Evolutionary conservation across 768 basidiomycete genomes (phyloP), one percentile per base, ranked within the genome.

Genomic region (Amanita muscaria): DNA sequence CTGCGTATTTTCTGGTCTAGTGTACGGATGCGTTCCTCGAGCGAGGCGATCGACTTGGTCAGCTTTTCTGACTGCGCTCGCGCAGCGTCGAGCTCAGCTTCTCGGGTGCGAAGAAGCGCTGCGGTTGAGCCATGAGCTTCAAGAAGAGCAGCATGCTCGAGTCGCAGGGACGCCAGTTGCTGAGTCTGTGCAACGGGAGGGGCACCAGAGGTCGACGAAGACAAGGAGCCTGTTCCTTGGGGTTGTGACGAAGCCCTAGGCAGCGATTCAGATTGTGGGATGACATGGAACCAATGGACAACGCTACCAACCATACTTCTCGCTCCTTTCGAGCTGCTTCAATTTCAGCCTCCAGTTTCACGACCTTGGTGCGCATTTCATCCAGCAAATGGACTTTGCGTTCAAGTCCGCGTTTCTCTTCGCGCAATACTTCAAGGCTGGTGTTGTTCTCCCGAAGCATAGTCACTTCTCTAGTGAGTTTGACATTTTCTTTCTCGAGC

Each of bases 401-500:
- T 55, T 86, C 76, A 34, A 89, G 58, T 0, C 69, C 68, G 4
- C 77, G 68, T 49, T 88, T 87, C 61, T 89, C 83, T 56, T 89
- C 88, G 24, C 73, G 67, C 27, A 90, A 56, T 2, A 89, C 79
- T 48, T 86, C 84, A 2, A 84, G 62, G 50, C 74, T 80, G 5
- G 68, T 61, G n/a, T 79, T 66, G 1, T 73, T 66, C 48, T 77
- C 77, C 25, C 74, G 68, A 12, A 85, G 66, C 9, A 66, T 51
- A 5, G 58, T 59, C 12, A 87, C 52, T 52, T 89, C 83, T 0
- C 68, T 55, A 2, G 57, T 68, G 42, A 85, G 60, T 48, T 69
- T 73, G 1, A 71, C 61, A 49, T 88, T 88, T 2, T 67, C 66
- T 5, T 64, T 54, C 56, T 89, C 84, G 0, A 88, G 64, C 0